phyloP scores from a whole-genome alignment of 2,329 filamentous ascomycete species.

The Venturia pyrina region DNA sequence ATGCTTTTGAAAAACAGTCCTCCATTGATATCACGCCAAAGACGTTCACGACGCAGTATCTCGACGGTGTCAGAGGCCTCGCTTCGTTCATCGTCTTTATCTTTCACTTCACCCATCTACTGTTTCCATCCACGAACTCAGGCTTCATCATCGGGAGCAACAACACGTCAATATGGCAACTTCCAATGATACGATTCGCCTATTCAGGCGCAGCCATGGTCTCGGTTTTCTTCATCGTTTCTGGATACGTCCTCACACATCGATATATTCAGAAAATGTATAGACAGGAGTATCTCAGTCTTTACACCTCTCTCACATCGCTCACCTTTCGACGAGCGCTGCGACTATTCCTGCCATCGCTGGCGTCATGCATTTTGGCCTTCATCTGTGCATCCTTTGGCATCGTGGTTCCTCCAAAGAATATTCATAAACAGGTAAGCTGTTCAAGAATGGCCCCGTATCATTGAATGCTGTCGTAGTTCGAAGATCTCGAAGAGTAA shows the following conservation, averaged over 20 bases:
- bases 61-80: constrained; percentile 48
- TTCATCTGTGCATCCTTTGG: neutral
- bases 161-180: constrained; percentile 35
- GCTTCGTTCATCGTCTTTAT: constrained; percentile 48
- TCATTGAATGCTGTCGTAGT: neutral
- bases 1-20: neutral
- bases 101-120: constrained; percentile 42
- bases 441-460: neutral
- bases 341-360: constrained; percentile 16
- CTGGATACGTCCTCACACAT: constrained; percentile 50
- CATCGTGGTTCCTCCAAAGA: neutral
- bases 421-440: neutral
- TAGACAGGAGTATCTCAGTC: constrained; percentile 20
- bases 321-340: constrained; percentile 17
- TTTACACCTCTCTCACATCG: constrained; percentile 16
- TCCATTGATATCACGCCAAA: neutral
- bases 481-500: neutral
- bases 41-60: constrained; percentile 37
- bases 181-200: constrained; percentile 44
- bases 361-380: constrained; percentile 11
- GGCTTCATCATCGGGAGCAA: constrained; percentile 32
- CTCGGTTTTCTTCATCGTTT: constrained; percentile 52
- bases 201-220: constrained; percentile 49
- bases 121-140: constrained; percentile 23
- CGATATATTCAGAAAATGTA: constrained; percentile 16